Evolutionary conservation across 441 rosid genomes (phyloP).

Genomic region (Syzygium malaccense): DNA sequence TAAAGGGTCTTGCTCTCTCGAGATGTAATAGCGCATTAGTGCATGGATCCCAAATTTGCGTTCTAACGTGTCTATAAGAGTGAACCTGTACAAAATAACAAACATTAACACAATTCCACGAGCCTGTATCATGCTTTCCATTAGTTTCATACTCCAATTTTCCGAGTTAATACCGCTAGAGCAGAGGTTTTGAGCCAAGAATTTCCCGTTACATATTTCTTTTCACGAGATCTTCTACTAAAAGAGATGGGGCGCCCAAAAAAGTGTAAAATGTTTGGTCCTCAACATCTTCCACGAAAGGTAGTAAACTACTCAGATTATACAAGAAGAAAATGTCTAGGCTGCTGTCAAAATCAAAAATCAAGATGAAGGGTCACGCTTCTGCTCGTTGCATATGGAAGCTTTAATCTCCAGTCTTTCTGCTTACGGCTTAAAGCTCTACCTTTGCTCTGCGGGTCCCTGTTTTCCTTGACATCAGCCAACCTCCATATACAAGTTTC

Average conservation of each 20-base stretch:
- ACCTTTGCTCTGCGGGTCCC: slow-evolving; percentile 74
- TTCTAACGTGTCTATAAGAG: background rate
- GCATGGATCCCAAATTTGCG: background rate
- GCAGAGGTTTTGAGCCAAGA: background rate
- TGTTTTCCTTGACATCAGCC: slow-evolving; percentile 78
- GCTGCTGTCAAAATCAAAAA: slow-evolving; percentile 12
- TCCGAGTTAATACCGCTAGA: background rate
- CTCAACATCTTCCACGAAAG: background rate
- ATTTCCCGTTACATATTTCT: background rate
- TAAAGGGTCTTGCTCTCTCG: background rate
- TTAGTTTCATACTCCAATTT: background rate
- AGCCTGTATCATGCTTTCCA: background rate
- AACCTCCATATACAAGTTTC: slow-evolving; percentile 73
- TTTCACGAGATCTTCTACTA: background rate
- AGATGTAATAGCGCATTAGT: background rate
- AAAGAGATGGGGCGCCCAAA: background rate
- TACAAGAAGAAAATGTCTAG: background rate
- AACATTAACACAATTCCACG: background rate
- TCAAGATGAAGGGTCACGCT: slow-evolving; percentile 58
- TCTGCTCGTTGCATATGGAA: slow-evolving; percentile 42
- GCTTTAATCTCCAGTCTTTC: slow-evolving; percentile 65
- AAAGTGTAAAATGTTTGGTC: background rate
- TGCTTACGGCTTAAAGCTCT: slow-evolving; percentile 56
- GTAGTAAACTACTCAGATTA: background rate
- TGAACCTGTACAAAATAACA: background rate